phyloP scores from a whole-genome alignment of 352 stramenopile genomes.

The Blastocystis sp. region DNA sequence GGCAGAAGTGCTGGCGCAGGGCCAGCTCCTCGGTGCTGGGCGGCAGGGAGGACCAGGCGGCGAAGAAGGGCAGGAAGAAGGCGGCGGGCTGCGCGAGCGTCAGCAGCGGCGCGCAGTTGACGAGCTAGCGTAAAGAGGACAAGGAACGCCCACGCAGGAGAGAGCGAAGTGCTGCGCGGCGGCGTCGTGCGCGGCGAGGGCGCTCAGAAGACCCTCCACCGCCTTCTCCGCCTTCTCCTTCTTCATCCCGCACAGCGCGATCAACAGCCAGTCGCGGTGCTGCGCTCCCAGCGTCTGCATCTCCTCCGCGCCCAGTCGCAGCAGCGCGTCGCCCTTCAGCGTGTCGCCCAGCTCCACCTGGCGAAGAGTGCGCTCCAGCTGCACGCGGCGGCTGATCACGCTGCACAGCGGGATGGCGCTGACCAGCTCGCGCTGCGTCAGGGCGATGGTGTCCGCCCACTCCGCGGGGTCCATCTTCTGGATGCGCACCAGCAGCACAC shows the following conservation, averaged over 20 bases:
- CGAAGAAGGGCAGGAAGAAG: background rate
- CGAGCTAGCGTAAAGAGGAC: background rate
- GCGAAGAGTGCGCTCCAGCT: background rate
- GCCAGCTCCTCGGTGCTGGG: background rate
- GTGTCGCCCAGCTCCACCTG: background rate
- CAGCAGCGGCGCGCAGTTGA: background rate
- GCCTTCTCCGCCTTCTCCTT: background rate
- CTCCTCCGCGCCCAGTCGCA: background rate
- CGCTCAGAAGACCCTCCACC: background rate
- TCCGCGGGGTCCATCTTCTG: background rate
- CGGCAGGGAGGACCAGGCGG: conserved; percentile 6
- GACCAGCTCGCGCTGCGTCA: background rate
- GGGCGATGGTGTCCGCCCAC: background rate
- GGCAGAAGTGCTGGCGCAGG: background rate
- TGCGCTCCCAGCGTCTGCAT: background rate
- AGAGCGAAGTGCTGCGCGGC: background rate
- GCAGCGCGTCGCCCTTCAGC: background rate
- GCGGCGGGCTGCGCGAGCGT: background rate
- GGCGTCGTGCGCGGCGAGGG: background rate
- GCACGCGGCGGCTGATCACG: background rate
- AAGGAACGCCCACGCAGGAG: background rate
- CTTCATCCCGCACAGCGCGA: background rate
- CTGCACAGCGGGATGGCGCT: background rate
- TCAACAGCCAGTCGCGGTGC: background rate
- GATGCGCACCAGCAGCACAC: background rate